Evolutionary conservation across 768 basidiomycete species (phyloP), one percentile per base, ranked within the genome.

Genomic region (Coprinopsis marcescibilis): DNA sequence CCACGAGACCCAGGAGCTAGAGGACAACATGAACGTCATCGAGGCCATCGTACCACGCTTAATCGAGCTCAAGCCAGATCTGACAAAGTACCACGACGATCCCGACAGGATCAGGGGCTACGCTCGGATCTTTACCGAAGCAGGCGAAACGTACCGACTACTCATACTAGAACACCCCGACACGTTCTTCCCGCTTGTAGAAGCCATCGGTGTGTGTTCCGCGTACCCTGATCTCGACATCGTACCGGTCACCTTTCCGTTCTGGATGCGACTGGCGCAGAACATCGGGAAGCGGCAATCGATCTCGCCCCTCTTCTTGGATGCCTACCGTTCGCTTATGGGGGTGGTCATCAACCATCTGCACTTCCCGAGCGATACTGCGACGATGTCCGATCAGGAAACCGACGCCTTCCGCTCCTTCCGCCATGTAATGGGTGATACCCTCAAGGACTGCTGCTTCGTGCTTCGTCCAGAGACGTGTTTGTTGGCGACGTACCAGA

Each of bases 341-440:
- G 70, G 67, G 8, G 83, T 90, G 54, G 85, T 98, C 52, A 92
- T 98, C 60, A 66, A 71, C 27, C 96, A 98, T 61, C 75, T 99
- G 7, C 89, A 89, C 60, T 98, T 96, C 66, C 94, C 96, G 14
- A 56, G 78, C 4, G 91, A 97, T 52, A 57, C 77, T 8, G 61
- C 69, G 14, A 64, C 76, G 34, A 62, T 93, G 55, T 73, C 76
- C 15, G 80, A 83, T 14, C 89, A 94, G 65, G 96, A 97, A 61
- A 78, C 85, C 3, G 96, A 99, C 46, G 84, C 86, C 57, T 99
- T 98, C 75, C 80, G 96, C 17, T 78, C 82, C 3, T 99, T 99
- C 73, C 76, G 96, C 39, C 96, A 99, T 69, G 83, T 93, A 51
- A 98, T 99, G 89, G 96, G 96, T 30, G 94, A 99, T 62, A 98